phyloP scores from a whole-genome alignment of 495 filamentous ascomycete species.

The Aspergillus sparsus region DNA sequence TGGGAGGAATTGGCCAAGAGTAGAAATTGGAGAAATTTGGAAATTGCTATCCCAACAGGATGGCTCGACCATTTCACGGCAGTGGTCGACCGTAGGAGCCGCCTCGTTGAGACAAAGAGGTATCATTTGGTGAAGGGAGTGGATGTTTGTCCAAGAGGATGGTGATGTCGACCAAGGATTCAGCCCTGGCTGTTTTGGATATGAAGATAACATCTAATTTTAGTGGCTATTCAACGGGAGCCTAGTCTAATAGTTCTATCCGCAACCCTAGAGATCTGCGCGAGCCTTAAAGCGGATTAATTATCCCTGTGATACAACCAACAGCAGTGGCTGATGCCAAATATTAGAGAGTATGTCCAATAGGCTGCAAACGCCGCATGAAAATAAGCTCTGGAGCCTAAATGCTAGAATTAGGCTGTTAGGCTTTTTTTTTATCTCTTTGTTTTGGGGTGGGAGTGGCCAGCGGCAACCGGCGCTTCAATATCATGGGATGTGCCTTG shows the following conservation, averaged over 20 bases:
- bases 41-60: constrained; percentile 11
- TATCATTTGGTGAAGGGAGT: constrained; percentile 14
- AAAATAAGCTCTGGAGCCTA: too few relatives aligned
- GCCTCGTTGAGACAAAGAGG: constrained; percentile 1
- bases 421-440: too few relatives aligned
- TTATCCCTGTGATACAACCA: too few relatives aligned
- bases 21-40: constrained; percentile 14
- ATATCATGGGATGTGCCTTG: too few relatives aligned
- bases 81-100: constrained; percentile 11
- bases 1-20: constrained; percentile 15
- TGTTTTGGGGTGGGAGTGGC: too few relatives aligned
- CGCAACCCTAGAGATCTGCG: not conserved
- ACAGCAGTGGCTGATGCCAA: too few relatives aligned
- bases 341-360: too few relatives aligned
- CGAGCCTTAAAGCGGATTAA: not conserved
- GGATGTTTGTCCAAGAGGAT: constrained; percentile 9
- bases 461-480: too few relatives aligned
- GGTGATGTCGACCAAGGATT: not conserved
- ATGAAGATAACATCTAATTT: not conserved
- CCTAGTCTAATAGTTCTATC: not conserved
- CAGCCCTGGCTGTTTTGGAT: not conserved
- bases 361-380: too few relatives aligned
- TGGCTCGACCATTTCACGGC: constrained; percentile 9
- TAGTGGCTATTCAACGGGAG: not conserved
- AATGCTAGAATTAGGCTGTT: too few relatives aligned